Evolutionary conservation across 805 yeast species (phyloP).

Genomic region (Saccharomycopsis malanga): DNA sequence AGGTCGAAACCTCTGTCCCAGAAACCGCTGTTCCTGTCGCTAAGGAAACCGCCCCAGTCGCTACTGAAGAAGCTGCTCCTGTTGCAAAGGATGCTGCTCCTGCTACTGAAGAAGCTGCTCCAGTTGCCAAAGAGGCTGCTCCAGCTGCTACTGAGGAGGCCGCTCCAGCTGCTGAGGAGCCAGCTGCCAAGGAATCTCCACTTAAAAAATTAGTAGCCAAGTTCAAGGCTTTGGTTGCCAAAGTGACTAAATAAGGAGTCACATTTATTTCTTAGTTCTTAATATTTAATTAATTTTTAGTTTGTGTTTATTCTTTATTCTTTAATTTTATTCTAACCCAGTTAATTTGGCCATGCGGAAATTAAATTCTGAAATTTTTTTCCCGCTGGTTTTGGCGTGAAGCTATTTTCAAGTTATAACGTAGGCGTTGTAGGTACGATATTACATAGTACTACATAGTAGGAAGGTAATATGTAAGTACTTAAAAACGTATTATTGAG

Average conservation of each 20-base stretch:
- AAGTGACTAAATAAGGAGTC: constrained; percentile 16
- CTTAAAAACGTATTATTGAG: too few species aligned
- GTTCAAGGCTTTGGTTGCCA: constrained; percentile 20
- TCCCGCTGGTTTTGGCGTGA: too few species aligned
- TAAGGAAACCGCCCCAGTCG: not conserved
- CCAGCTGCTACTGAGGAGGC: constrained; percentile 8
- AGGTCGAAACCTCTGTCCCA: not conserved
- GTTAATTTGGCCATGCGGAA: too few species aligned
- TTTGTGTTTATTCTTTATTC: too few species aligned
- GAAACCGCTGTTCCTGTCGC: too few species aligned
- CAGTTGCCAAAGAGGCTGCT: constrained; percentile 11
- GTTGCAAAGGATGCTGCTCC: not conserved
- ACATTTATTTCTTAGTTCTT: not conserved
- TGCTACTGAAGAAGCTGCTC: constrained; percentile 9
- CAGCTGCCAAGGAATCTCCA: constrained; percentile 15
- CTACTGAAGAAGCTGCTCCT: not conserved
- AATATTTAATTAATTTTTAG: not conserved
- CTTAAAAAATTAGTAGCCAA: constrained; percentile 19
- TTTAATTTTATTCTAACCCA: too few species aligned
- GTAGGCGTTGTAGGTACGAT: too few species aligned
- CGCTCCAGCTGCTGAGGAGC: constrained; percentile 2
- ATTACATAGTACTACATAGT: too few species aligned
- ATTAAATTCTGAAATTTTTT: too few species aligned
- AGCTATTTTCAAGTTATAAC: too few species aligned
- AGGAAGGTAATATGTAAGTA: too few species aligned